Evolutionary conservation across 164 flowering plant genomes (phyloP).

Genomic region (Vitis labrusca): DNA sequence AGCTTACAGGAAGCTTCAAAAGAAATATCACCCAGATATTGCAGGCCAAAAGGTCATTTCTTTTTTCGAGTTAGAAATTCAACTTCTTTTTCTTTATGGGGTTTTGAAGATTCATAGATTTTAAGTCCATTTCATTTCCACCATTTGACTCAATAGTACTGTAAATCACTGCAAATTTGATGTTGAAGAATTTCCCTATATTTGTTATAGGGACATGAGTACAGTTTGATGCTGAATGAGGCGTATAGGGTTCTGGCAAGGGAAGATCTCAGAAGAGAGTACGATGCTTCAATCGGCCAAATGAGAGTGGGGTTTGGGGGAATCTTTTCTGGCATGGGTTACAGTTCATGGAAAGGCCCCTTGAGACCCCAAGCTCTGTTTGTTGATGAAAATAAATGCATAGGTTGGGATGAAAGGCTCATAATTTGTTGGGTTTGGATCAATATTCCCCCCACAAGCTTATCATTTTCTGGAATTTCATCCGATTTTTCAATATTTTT

Average conservation of each 20-base stretch:
- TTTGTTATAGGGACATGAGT: slow-evolving; percentile 57
- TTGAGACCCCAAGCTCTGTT: slow-evolving; percentile 61
- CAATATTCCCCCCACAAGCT: background rate
- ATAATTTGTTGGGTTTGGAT: background rate
- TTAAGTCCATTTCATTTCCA: no score
- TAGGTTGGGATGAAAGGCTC: slow-evolving; percentile 31
- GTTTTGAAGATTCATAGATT: no score
- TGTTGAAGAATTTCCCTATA: background rate
- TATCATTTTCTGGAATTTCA: background rate
- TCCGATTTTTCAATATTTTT: background rate
- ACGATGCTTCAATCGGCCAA: slow-evolving; percentile 50
- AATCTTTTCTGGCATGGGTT: slow-evolving; percentile 20
- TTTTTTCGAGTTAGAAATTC: background rate
- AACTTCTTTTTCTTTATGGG: background rate
- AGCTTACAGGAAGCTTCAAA: slow-evolving; percentile 69
- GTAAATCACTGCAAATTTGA: no score
- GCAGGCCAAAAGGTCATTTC: slow-evolving; percentile 57
- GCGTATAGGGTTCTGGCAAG: slow-evolving; percentile 62
- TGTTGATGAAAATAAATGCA: slow-evolving; percentile 71
- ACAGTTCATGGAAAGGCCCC: slow-evolving; percentile 65
- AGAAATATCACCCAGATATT: slow-evolving; percentile 72
- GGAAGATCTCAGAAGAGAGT: slow-evolving; percentile 56
- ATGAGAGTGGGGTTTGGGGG: slow-evolving; percentile 19
- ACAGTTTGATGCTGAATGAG: slow-evolving; percentile 55
- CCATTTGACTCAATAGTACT: no score